Percentiles rank a stretch among this genome's conserved stretches.
These are phyloP conservation scores for Dioscorea alata DNA, from an alignment of 106 monocot genomes.

Conservation along the genomic window DNA sequence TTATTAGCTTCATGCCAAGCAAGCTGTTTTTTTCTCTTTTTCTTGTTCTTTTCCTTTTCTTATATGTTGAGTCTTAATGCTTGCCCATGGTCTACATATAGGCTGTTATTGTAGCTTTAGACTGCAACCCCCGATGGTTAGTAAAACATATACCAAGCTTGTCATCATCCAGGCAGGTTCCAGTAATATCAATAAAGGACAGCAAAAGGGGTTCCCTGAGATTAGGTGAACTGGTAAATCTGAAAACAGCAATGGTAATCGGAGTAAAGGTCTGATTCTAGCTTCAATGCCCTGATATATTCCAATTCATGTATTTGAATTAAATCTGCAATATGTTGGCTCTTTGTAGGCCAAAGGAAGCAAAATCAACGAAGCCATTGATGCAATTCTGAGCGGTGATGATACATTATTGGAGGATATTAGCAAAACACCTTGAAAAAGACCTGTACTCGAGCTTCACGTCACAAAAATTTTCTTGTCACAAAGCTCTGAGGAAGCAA, in stretches of 20 bases:
- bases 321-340: neutral
- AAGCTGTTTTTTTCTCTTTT: too few species aligned
- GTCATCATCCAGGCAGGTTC: conserved; percentile 64
- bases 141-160: conserved; percentile 70
- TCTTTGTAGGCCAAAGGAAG: conserved; percentile 44
- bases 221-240: conserved; percentile 70
- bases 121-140: conserved; percentile 68
- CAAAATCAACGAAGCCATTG: conserved; percentile 44
- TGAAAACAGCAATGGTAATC: conserved; percentile 79
- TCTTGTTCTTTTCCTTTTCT: too few species aligned
- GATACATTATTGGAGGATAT: too few species aligned
- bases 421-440: too few species aligned
- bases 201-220: conserved; percentile 65
- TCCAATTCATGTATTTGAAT: neutral
- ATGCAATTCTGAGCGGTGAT: conserved; percentile 20
- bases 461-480: too few species aligned
- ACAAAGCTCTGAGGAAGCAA: too few species aligned
- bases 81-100: conserved; percentile 6
- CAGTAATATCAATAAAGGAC: conserved; percentile 64
- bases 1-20: too few species aligned
- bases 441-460: too few species aligned
- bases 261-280: conserved; percentile 64
- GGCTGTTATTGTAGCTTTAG: conserved; percentile 75
- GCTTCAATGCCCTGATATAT: neutral
- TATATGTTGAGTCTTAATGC: too few species aligned